These are phyloP conservation scores for Apiospora malaysiana DNA, from an alignment of 2,329 filamentous ascomycete genomes.

Conservation along the genomic window DNA sequence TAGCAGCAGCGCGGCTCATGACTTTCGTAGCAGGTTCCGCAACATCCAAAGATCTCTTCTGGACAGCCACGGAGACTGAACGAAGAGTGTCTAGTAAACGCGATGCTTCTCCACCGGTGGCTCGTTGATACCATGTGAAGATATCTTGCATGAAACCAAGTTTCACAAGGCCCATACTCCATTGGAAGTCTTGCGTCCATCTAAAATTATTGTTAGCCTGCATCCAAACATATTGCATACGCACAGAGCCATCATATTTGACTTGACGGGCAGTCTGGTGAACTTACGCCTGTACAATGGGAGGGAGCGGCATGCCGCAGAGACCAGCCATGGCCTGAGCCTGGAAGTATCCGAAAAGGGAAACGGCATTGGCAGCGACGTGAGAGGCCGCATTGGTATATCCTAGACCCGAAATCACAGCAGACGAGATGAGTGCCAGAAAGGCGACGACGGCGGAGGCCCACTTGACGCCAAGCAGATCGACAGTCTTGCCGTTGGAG, in stretches of 20 bases:
- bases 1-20: constrained; percentile 60
- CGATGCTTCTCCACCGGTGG: constrained; percentile 85
- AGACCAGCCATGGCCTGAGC: constrained; percentile 91
- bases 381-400: constrained; percentile 95
- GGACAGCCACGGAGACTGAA: constrained; percentile 81
- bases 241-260: too few species aligned
- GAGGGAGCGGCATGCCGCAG: constrained; percentile 79
- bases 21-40: constrained; percentile 46
- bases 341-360: constrained; percentile 95
- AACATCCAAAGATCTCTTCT: constrained; percentile 61
- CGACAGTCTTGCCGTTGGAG: constrained; percentile 91
- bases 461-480: constrained; percentile 89
- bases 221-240: neutral
- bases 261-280: neutral
- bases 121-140: constrained; percentile 94
- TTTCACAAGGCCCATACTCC: constrained; percentile 95
- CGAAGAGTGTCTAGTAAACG: constrained; percentile 77
- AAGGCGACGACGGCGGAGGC: constrained; percentile 86
- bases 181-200: constrained; percentile 98
- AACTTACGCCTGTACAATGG: constrained; percentile 73
- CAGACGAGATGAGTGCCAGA: constrained; percentile 81
- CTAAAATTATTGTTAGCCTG: neutral
- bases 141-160: constrained; percentile 81
- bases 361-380: constrained; percentile 90
- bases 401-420: constrained; percentile 86